A percentile compares a stretch with the other conserved stretches of the same genome.
Evolutionary conservation across 176 grass and related monocot genomes (phyloP).

Genomic region (Bothriochloa decipiens): DNA sequence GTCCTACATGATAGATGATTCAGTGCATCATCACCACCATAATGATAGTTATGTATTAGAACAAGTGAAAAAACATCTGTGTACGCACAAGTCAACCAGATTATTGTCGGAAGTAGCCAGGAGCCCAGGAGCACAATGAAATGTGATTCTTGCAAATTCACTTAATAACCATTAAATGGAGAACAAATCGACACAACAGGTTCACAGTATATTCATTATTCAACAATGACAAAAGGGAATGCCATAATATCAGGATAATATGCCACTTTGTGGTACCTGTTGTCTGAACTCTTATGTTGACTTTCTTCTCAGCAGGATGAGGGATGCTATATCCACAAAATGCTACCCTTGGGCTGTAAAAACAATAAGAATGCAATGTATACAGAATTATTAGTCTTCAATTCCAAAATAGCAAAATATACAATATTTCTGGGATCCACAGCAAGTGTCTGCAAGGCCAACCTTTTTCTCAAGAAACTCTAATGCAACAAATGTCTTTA

Average conservation of each 20-base stretch:
- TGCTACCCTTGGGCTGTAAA: conserved; percentile 76
- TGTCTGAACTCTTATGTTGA: conserved; percentile 87
- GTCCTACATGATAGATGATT: neutral
- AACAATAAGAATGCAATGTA: neutral
- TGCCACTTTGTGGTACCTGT: conserved; percentile 53
- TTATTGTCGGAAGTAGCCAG: neutral
- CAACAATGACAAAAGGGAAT: neutral
- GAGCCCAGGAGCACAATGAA: neutral
- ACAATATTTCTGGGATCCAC: neutral
- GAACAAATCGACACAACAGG: neutral
- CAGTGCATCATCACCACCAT: neutral
- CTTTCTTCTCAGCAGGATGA: conserved; percentile 85
- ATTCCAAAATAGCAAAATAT: neutral
- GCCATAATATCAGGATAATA: neutral
- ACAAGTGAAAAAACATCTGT: conserved; percentile 18
- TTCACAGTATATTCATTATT: neutral
- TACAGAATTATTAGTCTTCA: conserved; percentile 21
- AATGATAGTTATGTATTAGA: neutral
- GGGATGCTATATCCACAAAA: conserved; percentile 92
- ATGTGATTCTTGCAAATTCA: conserved; percentile 9
- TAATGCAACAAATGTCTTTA: conserved; percentile 9
- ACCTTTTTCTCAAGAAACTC: neutral
- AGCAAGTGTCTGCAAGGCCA: conserved; percentile 5
- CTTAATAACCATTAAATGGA: neutral
- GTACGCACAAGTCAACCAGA: neutral